Evolutionary conservation across 805 yeast genomes (phyloP), one percentile per base, ranked within the genome.

Genomic region (Candida fluviatilis): DNA sequence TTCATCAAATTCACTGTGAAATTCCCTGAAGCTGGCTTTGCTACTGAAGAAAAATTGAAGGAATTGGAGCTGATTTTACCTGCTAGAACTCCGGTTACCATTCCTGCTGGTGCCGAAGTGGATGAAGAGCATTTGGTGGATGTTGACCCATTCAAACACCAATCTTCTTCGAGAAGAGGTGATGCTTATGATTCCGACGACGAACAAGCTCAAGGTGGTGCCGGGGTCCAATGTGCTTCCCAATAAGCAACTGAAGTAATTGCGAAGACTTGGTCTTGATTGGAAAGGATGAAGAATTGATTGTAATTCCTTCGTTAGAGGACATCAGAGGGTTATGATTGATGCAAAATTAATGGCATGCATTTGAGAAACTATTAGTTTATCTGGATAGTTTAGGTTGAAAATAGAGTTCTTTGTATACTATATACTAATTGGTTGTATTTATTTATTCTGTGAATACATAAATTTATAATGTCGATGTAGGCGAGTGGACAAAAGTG

Each of bases 181-280:
- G 67, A 63, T 51, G 67, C 67, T 38, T 61, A 72, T 46, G 70
- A 66, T 47, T 61, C 67, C 12, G 71, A 66, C 37, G 73, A 69
- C 13, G 75, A 69, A 47, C 73, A 67, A 48, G 72, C 68, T 39
- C 76, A 71, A 31, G 82, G 78, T 39, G 82, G 77, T 35, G 78
- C 75, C 47, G 86, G 89, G 52, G 95, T 86, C 41, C 95, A 89
- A 76, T 89, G 97, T 78, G 95, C 96, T 48, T 84, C 91, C 59
- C 96, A 89, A 76, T 89, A 76, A n/a, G 24, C 19, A 11, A 14
- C n/a, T 29, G 7, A 16, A 29, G n/a, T 29, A 10, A 14, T 5
- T 10, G 7, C 15, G n/a, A 26, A 26, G 15, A 26, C 24, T 21
- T 21, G 24, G 24, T 21, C 24, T 26, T 26, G 29, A 8, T 7